Percentiles rank a stretch among this genome's conserved stretches.
These are phyloP conservation scores for Verticillium nubilum DNA, from an alignment of 2,329 filamentous ascomycete species.

Conservation along the genomic window DNA sequence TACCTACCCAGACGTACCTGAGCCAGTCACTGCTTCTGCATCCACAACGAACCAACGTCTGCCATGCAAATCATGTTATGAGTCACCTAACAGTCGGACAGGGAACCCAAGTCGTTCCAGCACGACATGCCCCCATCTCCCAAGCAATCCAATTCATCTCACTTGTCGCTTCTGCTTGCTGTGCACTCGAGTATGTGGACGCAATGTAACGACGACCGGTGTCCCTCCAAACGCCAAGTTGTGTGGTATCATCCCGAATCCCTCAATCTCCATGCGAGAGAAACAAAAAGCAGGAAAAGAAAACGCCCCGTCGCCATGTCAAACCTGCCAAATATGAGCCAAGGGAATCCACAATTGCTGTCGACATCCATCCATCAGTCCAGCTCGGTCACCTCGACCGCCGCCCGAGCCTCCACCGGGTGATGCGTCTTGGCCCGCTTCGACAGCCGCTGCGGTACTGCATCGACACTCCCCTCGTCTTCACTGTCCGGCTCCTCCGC, in stretches of 20 bases:
- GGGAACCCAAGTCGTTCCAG: no score
- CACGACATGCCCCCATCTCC: no score
- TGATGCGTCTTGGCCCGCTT: constrained; percentile 5
- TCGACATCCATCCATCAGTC: not conserved
- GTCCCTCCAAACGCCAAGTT: not conserved
- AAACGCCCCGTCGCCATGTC: not conserved
- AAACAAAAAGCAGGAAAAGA: not conserved
- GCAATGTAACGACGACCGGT: not conserved
- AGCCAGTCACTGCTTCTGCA: no score
- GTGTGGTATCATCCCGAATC: not conserved
- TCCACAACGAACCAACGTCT: no score
- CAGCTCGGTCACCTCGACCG: constrained; percentile 10
- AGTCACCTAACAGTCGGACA: no score
- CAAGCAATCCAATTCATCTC: not conserved
- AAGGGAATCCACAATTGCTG: not conserved
- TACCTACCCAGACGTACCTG: no score
- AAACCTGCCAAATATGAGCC: not conserved
- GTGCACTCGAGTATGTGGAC: not conserved
- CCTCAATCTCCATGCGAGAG: not conserved
- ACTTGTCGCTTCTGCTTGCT: not conserved
- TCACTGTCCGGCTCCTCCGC: constrained; percentile 22
- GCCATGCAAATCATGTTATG: no score
- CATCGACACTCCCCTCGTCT: constrained; percentile 2
- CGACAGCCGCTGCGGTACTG: not conserved
- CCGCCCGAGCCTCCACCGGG: not conserved